phyloP scores from a whole-genome alignment of 345 rosid species.

The Physaria fendleri region DNA sequence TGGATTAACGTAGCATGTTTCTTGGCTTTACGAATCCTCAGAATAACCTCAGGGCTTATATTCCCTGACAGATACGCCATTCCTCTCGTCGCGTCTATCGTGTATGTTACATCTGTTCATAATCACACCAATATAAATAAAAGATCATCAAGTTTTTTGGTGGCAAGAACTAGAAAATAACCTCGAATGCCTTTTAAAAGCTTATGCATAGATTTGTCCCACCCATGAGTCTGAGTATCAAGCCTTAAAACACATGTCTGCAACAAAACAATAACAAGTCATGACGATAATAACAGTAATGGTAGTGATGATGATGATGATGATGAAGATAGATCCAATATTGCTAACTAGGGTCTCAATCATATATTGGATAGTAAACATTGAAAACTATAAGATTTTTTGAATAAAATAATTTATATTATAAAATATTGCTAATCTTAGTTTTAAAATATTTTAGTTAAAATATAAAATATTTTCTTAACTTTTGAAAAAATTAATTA shows the following conservation, averaged over 20 bases:
- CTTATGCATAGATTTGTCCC: slow-evolving; percentile 22
- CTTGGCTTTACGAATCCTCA: slow-evolving; percentile 16
- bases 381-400: no score
- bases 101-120: slow-evolving; percentile 22
- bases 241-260: slow-evolving; percentile 19
- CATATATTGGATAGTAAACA: no score
- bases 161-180: not conserved
- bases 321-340: not conserved
- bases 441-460: no score
- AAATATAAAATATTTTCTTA: no score
- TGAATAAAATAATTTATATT: no score
- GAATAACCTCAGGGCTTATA: slow-evolving; percentile 10
- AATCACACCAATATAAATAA: not conserved
- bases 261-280: slow-evolving; percentile 12
- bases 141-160: not conserved
- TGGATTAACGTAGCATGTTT: slow-evolving; percentile 15
- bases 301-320: not conserved
- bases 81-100: slow-evolving; percentile 18
- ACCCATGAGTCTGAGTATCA: slow-evolving; percentile 15
- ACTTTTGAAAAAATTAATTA: no score
- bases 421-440: no score
- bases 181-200: slow-evolving; percentile 11
- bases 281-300: not conserved
- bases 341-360: no score
- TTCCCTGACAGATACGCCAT: slow-evolving; percentile 15